phyloP scores from a whole-genome alignment of 176 grass and related monocot genomes.

The Aegilops bicornis region DNA sequence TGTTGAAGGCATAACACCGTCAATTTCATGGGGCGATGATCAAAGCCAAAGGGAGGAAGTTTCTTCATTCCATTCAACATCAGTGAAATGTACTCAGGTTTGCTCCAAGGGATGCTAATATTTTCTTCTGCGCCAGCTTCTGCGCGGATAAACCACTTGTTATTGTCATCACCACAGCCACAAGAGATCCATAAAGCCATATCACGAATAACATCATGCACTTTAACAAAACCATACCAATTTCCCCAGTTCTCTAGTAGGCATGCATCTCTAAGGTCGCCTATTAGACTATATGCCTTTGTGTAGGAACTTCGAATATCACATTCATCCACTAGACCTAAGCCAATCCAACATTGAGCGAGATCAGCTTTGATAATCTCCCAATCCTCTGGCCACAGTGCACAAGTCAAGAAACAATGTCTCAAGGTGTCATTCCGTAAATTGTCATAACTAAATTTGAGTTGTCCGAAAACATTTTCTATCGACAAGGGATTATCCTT shows the following conservation, averaged over 20 bases:
- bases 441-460: constrained; percentile 33
- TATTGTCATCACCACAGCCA: too few relatives aligned
- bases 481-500: neutral
- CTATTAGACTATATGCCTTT: neutral
- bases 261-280: neutral
- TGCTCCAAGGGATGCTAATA: neutral
- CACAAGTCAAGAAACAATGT: neutral
- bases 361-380: neutral
- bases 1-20: neutral
- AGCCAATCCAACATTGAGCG: constrained; percentile 10
- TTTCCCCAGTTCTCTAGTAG: constrained; percentile 4
- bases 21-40: neutral
- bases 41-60: neutral
- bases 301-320: neutral
- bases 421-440: neutral
- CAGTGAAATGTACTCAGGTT: constrained; percentile 14
- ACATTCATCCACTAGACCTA: constrained; percentile 1
- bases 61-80: neutral
- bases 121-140: neutral
- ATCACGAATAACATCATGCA: constrained; percentile 34
- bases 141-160: constrained; percentile 20
- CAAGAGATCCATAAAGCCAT: too few relatives aligned
- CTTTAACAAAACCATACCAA: neutral
- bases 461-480: neutral
- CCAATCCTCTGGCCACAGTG: constrained; percentile 15